A percentile compares a stretch with the other conserved stretches of the same genome.
Evolutionary conservation across 1,284 basidiomycete genomes (phyloP).

Genomic region (Trametes sp.): DNA sequence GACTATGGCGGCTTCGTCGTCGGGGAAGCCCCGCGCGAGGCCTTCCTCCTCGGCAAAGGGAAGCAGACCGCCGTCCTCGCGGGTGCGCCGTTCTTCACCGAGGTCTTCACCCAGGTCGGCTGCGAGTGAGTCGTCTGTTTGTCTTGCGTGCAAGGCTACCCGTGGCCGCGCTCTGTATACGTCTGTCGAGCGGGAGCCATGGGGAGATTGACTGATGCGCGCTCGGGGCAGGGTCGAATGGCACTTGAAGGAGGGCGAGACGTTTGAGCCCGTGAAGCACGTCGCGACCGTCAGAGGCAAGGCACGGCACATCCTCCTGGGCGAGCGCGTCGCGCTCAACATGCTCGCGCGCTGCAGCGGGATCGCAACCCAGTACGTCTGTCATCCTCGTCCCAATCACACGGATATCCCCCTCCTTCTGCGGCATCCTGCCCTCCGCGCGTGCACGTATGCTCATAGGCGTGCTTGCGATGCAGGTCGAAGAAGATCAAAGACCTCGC

Average conservation of each 20-base stretch:
- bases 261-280: conserved; percentile 83
- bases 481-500: conserved; percentile 86
- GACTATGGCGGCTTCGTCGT: conserved; percentile 99
- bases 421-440: not conserved
- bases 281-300: conserved; percentile 94
- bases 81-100: conserved; percentile 95
- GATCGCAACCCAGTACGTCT: conserved; percentile 88
- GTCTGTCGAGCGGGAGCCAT: not conserved
- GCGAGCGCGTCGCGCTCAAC: conserved; percentile 95
- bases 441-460: not conserved
- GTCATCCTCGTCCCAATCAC: not conserved
- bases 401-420: not conserved
- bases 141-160: not conserved
- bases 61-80: conserved; percentile 82
- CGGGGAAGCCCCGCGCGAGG: conserved; percentile 87
- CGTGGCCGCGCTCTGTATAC: not conserved
- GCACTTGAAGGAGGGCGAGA: conserved; percentile 88
- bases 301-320: conserved; percentile 89
- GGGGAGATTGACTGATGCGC: conserved; percentile 10
- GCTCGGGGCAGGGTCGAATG: conserved; percentile 80
- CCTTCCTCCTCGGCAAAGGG: conserved; percentile 91
- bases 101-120: conserved; percentile 89
- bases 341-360: conserved; percentile 95
- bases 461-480: conserved; percentile 59
- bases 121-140: conserved; percentile 75